phyloP scores from a whole-genome alignment of 2,329 filamentous ascomycete genomes.

The Ceratocystis huliohia region DNA sequence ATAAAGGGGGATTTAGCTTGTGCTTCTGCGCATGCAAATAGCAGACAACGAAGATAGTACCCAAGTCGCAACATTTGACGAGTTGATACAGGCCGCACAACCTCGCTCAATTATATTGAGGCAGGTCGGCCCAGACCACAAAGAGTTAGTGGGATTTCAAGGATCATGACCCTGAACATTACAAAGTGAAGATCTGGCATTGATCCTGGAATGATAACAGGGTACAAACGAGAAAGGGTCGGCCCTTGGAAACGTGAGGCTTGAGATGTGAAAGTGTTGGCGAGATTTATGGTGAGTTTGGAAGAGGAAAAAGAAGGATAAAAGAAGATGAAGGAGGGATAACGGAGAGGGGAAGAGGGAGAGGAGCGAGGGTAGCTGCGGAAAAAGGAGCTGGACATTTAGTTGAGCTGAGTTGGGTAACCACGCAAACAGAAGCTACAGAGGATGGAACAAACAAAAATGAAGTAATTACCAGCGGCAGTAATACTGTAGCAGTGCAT shows the following conservation, averaged over 20 bases:
- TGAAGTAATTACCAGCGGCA: background rate
- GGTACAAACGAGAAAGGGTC: constrained; percentile 10
- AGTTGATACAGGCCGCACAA: background rate
- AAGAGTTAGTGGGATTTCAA: constrained; percentile 7
- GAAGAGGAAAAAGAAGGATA: background rate
- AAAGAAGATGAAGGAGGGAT: constrained; percentile 1
- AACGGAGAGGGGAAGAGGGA: background rate
- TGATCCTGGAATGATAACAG: constrained; percentile 7
- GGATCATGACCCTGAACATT: background rate
- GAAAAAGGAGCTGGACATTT: background rate
- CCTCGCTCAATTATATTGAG: background rate
- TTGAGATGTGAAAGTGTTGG: constrained; percentile 4
- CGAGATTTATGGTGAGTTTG: constrained; percentile 1
- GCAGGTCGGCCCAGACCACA: background rate
- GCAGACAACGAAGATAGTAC: background rate
- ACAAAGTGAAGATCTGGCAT: background rate
- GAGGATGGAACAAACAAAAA: background rate
- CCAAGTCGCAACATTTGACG: background rate
- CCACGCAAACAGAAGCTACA: background rate
- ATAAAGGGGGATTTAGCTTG: background rate
- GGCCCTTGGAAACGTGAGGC: constrained; percentile 8
- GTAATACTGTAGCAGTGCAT: background rate
- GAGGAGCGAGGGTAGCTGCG: background rate
- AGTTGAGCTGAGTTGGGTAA: background rate
- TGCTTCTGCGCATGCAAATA: background rate